Percentiles rank a stretch among this genome's conserved stretches.
Conservation (phyloP, 768 basidiomycete genomes). For the Calocera viscosa region DNA sequence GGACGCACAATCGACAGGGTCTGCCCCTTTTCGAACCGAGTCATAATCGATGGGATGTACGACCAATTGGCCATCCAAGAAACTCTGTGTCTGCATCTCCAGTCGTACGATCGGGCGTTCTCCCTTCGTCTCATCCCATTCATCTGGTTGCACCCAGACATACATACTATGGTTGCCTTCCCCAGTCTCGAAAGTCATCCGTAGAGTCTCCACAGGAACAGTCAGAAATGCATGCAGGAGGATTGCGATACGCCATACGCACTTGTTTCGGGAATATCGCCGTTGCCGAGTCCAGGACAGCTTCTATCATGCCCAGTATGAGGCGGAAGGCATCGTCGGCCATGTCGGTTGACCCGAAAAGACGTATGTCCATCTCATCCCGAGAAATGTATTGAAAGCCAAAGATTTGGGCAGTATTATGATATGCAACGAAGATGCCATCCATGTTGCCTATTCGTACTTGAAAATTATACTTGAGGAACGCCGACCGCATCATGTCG, state of each 20-base stretch:
- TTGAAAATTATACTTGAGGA: constrained; percentile 92
- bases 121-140: constrained; percentile 15
- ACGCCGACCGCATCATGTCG: constrained; percentile 84
- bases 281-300: constrained; percentile 44
- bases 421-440: constrained; percentile 77
- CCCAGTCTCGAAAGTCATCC: constrained; percentile 49
- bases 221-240: constrained; percentile 8
- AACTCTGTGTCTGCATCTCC: neutral
- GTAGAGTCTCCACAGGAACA: constrained; percentile 40
- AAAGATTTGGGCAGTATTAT: constrained; percentile 74
- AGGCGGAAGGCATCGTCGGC: constrained; percentile 67
- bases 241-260: constrained; percentile 19
- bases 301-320: constrained; percentile 59
- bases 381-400: constrained; percentile 90
- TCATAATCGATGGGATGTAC: neutral
- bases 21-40: neutral
- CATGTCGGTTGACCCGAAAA: constrained; percentile 52
- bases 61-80: neutral
- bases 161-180: constrained; percentile 36
- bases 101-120: constrained; percentile 15
- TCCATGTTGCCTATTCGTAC: constrained; percentile 96
- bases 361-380: constrained; percentile 69
- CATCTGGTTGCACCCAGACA: constrained; percentile 54
- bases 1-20: neutral
- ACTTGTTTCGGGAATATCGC: constrained; percentile 56